Evolutionary conservation across 345 rosid genomes (phyloP).

Genomic region (Populus ilicifolia): DNA sequence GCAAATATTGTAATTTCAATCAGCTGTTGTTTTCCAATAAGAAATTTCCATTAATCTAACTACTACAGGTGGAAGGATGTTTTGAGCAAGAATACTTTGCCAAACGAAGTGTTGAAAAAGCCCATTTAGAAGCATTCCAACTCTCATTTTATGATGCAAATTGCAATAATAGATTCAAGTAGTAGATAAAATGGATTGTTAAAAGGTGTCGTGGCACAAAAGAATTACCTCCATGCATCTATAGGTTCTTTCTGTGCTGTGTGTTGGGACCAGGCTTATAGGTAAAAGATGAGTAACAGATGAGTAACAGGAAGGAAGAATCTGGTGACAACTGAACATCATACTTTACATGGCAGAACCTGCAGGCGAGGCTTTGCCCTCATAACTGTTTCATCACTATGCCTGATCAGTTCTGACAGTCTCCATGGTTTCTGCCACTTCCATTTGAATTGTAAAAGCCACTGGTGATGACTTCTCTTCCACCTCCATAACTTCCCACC

Average conservation of each 20-base stretch:
- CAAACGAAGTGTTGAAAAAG: too few relatives aligned
- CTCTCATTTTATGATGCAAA: not conserved
- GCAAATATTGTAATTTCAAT: not conserved
- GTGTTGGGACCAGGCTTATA: conserved; percentile 22
- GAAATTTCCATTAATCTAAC: not conserved
- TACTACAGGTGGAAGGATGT: not conserved
- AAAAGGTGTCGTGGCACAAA: not conserved
- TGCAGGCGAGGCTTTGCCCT: conserved; percentile 64
- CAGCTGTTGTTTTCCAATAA: not conserved
- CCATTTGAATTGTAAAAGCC: conserved; percentile 97
- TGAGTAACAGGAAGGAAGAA: conserved; percentile 22
- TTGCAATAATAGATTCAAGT: not conserved
- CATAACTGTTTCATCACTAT: conserved; percentile 73
- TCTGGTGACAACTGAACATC: conserved; percentile 21
- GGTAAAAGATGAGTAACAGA: too few relatives aligned
- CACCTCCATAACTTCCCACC: conserved; percentile 98
- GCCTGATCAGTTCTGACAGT: conserved; percentile 88
- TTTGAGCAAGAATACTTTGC: not conserved
- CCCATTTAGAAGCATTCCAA: not conserved
- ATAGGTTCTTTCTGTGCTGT: conserved; percentile 23
- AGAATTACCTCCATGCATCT: conserved; percentile 39
- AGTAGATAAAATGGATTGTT: too few relatives aligned
- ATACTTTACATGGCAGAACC: conserved; percentile 35
- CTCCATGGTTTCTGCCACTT: conserved; percentile 99
- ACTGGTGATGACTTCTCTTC: conserved; percentile 98